Conservation (phyloP, 2,329 filamentous ascomycete species). For the Magnaporthales sp. region DNA sequence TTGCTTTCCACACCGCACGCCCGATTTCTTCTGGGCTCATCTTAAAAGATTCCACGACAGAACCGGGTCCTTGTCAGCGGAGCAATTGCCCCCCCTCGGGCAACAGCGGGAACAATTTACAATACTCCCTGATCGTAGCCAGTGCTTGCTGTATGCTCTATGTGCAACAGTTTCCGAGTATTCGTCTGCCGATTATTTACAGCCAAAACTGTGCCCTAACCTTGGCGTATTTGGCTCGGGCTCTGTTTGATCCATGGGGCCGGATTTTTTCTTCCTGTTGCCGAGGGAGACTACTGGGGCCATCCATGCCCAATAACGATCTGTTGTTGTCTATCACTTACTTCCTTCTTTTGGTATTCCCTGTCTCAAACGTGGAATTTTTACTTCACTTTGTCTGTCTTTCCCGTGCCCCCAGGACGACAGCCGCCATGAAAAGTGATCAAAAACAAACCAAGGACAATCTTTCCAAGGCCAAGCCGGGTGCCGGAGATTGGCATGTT, state of each 20-base stretch:
- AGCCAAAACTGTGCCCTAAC: background rate
- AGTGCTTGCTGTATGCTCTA: background rate
- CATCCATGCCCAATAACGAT: background rate
- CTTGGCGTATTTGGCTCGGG: too few species aligned
- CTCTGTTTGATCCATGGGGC: background rate
- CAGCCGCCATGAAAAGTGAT: background rate
- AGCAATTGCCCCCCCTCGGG: background rate
- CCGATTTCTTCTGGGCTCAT: background rate
- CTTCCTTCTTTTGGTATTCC: background rate
- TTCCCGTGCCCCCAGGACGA: background rate
- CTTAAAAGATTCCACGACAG: background rate
- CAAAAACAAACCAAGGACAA: background rate
- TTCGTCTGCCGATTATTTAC: background rate
- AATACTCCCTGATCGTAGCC: background rate
- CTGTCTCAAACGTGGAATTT: background rate
- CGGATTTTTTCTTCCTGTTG: background rate
- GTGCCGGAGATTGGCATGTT: background rate
- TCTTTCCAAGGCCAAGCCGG: background rate
- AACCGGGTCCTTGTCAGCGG: background rate
- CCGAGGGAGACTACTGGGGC: background rate
- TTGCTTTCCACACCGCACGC: background rate
- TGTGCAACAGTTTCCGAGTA: background rate
- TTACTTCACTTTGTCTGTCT: background rate
- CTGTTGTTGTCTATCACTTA: background rate
- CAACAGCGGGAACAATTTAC: background rate